Evolutionary conservation across 805 yeast species (phyloP), one percentile per base, ranked within the genome.

Genomic region (Komagataella populi): DNA sequence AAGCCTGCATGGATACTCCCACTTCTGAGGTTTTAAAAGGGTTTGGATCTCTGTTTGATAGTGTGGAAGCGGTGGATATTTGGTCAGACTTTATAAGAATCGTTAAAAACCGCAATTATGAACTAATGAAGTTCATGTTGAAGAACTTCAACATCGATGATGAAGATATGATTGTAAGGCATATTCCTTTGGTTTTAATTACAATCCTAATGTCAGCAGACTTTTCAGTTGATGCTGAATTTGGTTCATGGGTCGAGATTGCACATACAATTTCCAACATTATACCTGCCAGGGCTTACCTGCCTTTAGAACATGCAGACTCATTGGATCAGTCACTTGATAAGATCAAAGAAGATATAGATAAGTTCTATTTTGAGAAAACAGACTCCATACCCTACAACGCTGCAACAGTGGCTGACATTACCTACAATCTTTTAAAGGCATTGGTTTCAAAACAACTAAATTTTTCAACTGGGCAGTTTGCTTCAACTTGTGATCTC

Each of bases 111-210:
- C 67, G 66, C 1, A 66, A 75, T 45, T 57, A 78, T 20, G 74
- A 71, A 0, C 67, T 85, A 17, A 68, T 87, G 6, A 65, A 69
- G 4, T 90, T 82, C 62, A 72, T 87, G 16, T 55, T 88, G 10
- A 69, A 70, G 20, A 74, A 75, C 50, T 91, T 87, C 68, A 78
- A 86, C 55, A 80, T 89, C 24, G 78, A 76, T 46, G 99, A 91
- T 55, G 97, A 89, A 57, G 98, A 89, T 55, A 87, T 88, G 84
- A 66, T 83, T 6, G 69, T 79, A 0, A 73, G 76, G 17, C 96
- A 91, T 61, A 68, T 85, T 6, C 97, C 98, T 0, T 64, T 87
- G 46, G 73, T 85, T 0, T 61, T 89, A 1, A 57, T 87, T 17
- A 67, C 76, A 1, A 53, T 73, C 1, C 60, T 84, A 20, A 52